A percentile compares a stretch with the other conserved stretches of the same genome.
phyloP scores from a whole-genome alignment of 1,139 yeast genomes.

The Protomyces inouyei region DNA sequence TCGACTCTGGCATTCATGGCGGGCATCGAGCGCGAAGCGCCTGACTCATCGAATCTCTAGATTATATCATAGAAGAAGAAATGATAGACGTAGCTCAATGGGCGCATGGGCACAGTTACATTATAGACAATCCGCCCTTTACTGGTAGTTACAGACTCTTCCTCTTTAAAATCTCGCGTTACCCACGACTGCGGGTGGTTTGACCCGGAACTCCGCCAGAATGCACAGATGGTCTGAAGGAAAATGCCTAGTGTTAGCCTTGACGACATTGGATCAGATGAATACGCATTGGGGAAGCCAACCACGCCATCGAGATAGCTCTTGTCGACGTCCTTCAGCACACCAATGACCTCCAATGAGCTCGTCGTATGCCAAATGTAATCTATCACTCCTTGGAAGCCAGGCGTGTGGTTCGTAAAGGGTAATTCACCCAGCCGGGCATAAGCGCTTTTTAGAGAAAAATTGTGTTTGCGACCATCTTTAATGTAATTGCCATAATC shows the following conservation, averaged over 20 bases:
- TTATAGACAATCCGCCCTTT: not conserved
- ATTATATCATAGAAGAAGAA: not conserved
- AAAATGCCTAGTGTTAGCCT: not conserved
- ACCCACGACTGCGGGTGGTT: constrained; percentile 11
- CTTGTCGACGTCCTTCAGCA: constrained; percentile 77
- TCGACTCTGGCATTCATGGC: constrained; percentile 13
- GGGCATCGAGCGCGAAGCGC: constrained; percentile 12
- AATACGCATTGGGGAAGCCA: constrained; percentile 91
- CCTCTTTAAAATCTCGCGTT: not conserved
- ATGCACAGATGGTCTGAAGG: constrained; percentile 29
- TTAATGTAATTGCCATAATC: constrained; percentile 89
- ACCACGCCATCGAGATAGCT: constrained; percentile 70
- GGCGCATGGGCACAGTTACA: not conserved
- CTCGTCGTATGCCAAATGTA: constrained; percentile 90
- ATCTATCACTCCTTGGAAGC: constrained; percentile 88
- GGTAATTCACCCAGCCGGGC: constrained; percentile 71
- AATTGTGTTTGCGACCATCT: constrained; percentile 77
- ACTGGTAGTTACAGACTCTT: not conserved
- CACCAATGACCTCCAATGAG: constrained; percentile 71
- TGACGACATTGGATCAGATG: constrained; percentile 71
- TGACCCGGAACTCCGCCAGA: constrained; percentile 31
- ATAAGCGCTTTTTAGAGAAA: constrained; percentile 81
- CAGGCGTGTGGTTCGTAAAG: constrained; percentile 89
- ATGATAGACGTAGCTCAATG: not conserved
- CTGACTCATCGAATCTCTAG: not conserved